phyloP scores from a whole-genome alignment of 805 yeast species.

The Wickerhamiella nectarea region DNA sequence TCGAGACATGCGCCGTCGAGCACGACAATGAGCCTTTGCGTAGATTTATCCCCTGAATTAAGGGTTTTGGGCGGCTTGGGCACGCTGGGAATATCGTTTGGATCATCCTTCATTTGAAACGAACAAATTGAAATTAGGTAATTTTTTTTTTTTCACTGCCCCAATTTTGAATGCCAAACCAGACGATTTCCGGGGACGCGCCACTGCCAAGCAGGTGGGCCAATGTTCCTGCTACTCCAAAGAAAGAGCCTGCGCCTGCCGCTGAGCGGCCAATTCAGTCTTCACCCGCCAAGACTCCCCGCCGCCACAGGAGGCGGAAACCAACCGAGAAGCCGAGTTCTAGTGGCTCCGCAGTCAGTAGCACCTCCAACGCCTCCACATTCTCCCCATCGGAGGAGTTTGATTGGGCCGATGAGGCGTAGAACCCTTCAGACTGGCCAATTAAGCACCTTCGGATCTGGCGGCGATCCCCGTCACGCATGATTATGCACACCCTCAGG shows the following conservation, averaged over 20 bases:
- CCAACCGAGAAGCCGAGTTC: background rate
- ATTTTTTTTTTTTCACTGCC: constrained; percentile 23
- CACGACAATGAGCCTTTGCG: constrained; percentile 86
- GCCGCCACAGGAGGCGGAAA: constrained; percentile 1
- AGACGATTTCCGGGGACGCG: background rate
- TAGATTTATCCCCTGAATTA: constrained; percentile 69
- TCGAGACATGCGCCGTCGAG: constrained; percentile 91
- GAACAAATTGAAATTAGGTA: constrained; percentile 32
- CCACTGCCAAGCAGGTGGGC: background rate
- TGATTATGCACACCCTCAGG: background rate
- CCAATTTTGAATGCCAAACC: background rate
- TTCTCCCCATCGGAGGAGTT: background rate
- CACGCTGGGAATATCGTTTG: constrained; percentile 52
- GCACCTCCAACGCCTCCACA: too few relatives aligned
- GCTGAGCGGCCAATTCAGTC: background rate
- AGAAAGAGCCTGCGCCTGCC: too few relatives aligned
- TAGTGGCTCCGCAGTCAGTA: too few relatives aligned
- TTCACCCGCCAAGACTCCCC: background rate
- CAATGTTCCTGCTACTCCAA: too few relatives aligned
- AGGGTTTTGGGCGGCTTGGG: constrained; percentile 78
- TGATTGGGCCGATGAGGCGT: constrained; percentile 8
- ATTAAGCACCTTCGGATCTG: too few relatives aligned
- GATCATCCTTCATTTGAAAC: constrained; percentile 17
- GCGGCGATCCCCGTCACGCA: constrained; percentile 3
- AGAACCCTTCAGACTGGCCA: too few relatives aligned